phyloP scores from a whole-genome alignment of 1,284 basidiomycete species.

The Thecaphora thlaspeos region DNA sequence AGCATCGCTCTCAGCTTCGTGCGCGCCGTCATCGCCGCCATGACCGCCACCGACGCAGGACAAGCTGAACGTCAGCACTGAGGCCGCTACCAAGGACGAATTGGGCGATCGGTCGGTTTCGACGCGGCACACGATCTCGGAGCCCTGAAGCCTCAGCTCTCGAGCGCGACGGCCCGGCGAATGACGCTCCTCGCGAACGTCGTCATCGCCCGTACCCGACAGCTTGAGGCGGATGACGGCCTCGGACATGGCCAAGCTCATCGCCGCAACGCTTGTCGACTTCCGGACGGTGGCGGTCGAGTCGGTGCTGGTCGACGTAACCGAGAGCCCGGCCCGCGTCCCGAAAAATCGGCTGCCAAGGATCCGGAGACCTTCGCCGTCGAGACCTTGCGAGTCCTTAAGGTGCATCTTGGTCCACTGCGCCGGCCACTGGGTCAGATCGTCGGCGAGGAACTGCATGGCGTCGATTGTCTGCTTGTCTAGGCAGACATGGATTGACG shows the following conservation, averaged over 20 bases:
- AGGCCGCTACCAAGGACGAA: constrained; percentile 16
- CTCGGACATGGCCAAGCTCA: constrained; percentile 16
- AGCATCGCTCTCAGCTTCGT: constrained; percentile 7
- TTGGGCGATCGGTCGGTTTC: constrained; percentile 26
- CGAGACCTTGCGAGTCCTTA: constrained; percentile 14
- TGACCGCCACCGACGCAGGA: not conserved
- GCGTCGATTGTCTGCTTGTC: constrained; percentile 37
- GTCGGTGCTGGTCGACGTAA: constrained; percentile 32
- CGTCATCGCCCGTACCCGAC: constrained; percentile 1
- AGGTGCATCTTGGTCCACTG: constrained; percentile 18
- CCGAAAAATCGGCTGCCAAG: constrained; percentile 47
- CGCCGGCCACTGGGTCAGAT: constrained; percentile 29
- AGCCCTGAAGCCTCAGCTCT: constrained; percentile 9
- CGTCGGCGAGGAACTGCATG: constrained; percentile 45
- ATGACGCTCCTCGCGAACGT: not conserved
- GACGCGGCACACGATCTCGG: constrained; percentile 19
- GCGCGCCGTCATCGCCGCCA: constrained; percentile 5
- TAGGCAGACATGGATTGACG: constrained; percentile 22
- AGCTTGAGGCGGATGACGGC: constrained; percentile 22
- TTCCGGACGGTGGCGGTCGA: constrained; percentile 25
- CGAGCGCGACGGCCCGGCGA: not conserved
- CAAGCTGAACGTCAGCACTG: constrained; percentile 14
- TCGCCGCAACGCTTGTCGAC: constrained; percentile 11
- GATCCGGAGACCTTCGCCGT: constrained; percentile 34
- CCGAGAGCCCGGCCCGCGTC: constrained; percentile 27